Evolutionary conservation across 108 stramenopile genomes (phyloP), one percentile per base, ranked within the genome.

Genomic region (Aureococcus anophagefferens): DNA sequence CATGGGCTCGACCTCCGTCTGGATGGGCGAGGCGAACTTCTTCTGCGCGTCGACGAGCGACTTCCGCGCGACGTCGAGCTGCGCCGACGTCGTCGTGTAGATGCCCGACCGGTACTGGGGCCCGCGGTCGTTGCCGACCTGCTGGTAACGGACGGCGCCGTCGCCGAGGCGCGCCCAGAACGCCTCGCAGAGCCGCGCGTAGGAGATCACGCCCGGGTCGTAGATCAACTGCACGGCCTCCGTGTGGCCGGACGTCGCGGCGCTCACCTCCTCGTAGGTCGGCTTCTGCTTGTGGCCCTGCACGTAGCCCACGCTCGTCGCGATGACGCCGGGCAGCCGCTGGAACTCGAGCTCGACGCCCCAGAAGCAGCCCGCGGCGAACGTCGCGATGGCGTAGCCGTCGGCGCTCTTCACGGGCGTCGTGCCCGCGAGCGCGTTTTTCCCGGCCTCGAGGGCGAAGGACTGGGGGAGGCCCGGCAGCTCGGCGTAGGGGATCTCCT

Each of bases 91-190:
- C 71, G 94, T 90, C 69, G 68, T 87, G 77, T 91, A 98, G 45
- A 96, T 76, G 30, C 89, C 97, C 68, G 88, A 82, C 5, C 88
- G 73, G 68, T 98, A 98, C 74, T 96, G 95, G 4, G 88, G 88
- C 3, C 95, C 94, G 63, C 73, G 36, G 78, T 96, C 95, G 68
- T 90, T 87, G 37, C 90, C 90, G 45, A 94, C 93, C 51, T 89
- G 80, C 65, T 90, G 86, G 68, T 72, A n/a, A 51, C 79, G 84
- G 68, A 72, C 76, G 36, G 80, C 79, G 68, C 82, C 82, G 5
- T 79, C 83, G 29, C 80, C 88, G 25, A 93, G 81, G 33, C 93
- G 76, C 34, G 86, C 85, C 46, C 87, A 72, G 62, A 88, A 90
- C 0, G 94, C 76, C 21, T 83, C 80, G 16, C 92, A 64, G 29